Percentiles rank a stretch among this genome's conserved stretches.
Evolutionary conservation across 2,329 filamentous ascomycete genomes (phyloP).

Genomic region (Hymenoscyphus fraxineus): DNA sequence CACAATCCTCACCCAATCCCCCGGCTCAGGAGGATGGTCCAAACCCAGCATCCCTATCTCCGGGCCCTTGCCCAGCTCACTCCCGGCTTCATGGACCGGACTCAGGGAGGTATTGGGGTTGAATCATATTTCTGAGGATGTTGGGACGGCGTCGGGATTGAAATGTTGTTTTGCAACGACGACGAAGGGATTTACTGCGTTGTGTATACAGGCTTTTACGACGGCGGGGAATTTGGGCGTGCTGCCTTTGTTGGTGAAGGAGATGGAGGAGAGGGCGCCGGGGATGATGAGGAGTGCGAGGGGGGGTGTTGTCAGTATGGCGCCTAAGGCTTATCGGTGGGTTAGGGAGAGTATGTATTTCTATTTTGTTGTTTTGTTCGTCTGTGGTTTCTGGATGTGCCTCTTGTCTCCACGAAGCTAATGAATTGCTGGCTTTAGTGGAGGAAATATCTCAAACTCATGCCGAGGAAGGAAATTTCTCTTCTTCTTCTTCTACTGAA

Average conservation of each 20-base stretch:
- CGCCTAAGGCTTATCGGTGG: slow-evolving; percentile 75
- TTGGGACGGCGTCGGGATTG: slow-evolving; percentile 56
- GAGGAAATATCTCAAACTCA: slow-evolving; percentile 68
- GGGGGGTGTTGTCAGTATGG: slow-evolving; percentile 57
- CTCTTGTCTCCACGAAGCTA: not conserved
- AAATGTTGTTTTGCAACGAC: slow-evolving; percentile 65
- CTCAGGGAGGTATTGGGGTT: slow-evolving; percentile 46
- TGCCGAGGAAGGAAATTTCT: slow-evolving; percentile 60
- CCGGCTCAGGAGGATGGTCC: slow-evolving; percentile 19
- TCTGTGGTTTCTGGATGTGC: not conserved
- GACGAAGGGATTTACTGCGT: slow-evolving; percentile 62
- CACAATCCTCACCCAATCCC: slow-evolving; percentile 53
- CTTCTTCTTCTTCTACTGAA: slow-evolving; percentile 21
- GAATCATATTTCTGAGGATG: slow-evolving; percentile 44
- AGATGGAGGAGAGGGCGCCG: slow-evolving; percentile 51
- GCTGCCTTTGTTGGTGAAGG: slow-evolving; percentile 52
- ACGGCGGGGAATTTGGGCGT: slow-evolving; percentile 64
- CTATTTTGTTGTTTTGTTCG: not conserved
- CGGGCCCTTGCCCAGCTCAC: slow-evolving; percentile 39
- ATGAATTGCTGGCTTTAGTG: slow-evolving; percentile 39
- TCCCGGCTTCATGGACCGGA: slow-evolving; percentile 38
- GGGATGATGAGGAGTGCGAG: slow-evolving; percentile 44
- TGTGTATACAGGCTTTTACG: slow-evolving; percentile 67
- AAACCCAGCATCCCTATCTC: slow-evolving; percentile 44
- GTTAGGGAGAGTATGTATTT: slow-evolving; percentile 54